Percentiles rank a stretch among this genome's conserved stretches.
These are phyloP conservation scores for Neurospora tetrasperma DNA, from an alignment of 495 filamentous ascomycete species.

Conservation along the genomic window DNA sequence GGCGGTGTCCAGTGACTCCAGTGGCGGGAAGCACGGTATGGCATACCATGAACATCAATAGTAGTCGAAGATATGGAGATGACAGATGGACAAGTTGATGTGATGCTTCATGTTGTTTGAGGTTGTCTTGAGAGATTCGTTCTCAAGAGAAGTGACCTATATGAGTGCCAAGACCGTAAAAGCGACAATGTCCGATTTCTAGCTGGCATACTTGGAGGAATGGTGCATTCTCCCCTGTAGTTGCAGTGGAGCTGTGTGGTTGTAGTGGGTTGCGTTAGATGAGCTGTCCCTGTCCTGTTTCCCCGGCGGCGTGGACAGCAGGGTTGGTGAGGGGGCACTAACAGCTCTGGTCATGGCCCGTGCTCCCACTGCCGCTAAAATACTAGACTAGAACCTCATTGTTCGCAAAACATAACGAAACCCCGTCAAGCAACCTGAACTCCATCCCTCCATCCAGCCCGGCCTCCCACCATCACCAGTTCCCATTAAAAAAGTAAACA, in stretches of 20 bases:
- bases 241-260: background rate
- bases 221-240: background rate
- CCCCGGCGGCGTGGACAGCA: background rate
- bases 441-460: background rate
- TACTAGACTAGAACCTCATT: background rate
- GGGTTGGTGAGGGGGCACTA: background rate
- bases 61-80: background rate
- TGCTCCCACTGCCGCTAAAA: background rate
- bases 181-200: too few relatives aligned
- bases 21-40: too few relatives aligned
- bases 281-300: background rate
- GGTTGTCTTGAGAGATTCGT: background rate
- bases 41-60: background rate
- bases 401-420: background rate
- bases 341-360: background rate
- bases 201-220: background rate
- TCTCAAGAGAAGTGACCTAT: background rate
- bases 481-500: background rate
- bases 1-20: too few relatives aligned
- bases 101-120: background rate
- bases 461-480: background rate
- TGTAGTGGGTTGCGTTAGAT: background rate
- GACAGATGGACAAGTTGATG: background rate
- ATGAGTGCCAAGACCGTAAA: background rate
- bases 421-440: background rate